Conservation (phyloP, 2,329 filamentous ascomycete genomes). For the Celoporthe dispersa region DNA sequence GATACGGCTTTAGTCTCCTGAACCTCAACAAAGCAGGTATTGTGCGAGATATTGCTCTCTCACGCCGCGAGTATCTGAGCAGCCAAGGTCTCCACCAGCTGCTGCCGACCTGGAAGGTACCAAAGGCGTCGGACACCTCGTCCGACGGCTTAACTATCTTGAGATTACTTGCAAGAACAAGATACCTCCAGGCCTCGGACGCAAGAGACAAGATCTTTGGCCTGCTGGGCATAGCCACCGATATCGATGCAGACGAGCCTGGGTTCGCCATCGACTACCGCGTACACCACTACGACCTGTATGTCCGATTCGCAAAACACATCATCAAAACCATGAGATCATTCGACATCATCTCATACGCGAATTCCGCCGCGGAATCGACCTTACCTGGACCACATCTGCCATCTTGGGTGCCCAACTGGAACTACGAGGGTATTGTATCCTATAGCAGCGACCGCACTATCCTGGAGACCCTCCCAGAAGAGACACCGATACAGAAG, state of each 20-base stretch:
- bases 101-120: neutral
- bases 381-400: neutral
- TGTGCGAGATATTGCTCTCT: neutral
- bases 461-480: neutral
- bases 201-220: constrained; percentile 20
- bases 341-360: neutral
- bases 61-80: neutral
- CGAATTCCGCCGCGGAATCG: neutral
- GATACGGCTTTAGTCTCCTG: constrained; percentile 8
- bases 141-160: neutral
- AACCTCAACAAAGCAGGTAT: neutral
- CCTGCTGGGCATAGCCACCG: constrained; percentile 6
- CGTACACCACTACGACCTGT: neutral
- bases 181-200: constrained; percentile 6
- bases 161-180: neutral
- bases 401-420: neutral
- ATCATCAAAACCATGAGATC: constrained; percentile 1
- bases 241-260: neutral
- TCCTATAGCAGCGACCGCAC: neutral
- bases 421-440: neutral
- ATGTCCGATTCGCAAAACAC: constrained; percentile 2
- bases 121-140: neutral
- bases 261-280: constrained; percentile 7
- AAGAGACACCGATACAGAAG: neutral
- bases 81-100: neutral